Base-by-base conservation (phyloP, 495 filamentous ascomycete species). In the Hyaloscypha hepaticicola region DNA sequence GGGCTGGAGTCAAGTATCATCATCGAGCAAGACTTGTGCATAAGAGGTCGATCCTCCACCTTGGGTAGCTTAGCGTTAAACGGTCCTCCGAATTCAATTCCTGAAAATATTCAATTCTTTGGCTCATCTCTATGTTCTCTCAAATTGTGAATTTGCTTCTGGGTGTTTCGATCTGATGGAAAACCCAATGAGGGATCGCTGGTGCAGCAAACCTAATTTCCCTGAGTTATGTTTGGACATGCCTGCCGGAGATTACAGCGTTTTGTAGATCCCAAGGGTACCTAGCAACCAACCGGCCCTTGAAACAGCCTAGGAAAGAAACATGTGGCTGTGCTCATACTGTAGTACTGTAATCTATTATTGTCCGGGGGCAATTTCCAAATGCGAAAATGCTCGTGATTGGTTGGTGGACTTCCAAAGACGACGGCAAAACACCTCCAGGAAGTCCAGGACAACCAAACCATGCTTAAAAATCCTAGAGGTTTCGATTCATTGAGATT, bases 51-150 rank as follows among this genome's bases (percentile, higher is more conserved):
- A 66, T 66, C 62, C 53, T 66, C 59, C 49, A 27, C 57, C 45
- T 34, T 52, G 62, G 58, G 33, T 60, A 58, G 63, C 58, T 59
- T 65, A 66, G 63, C 63, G n/a, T 63, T 65, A 51, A 55, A 65
- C 24, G 27, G 53, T 24, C 50, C 27, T 51, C 59, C 56, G 45
- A 57, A 69, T 65, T 65, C 63, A 66, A 63, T 59, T 69, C 60
- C 48, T 56, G 51, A 61, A 26, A 64, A 60, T 52, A 66, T 53
- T 55, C 41, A 45, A 49, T 66, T 55, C 58, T 61, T 65, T 63
- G 25, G 29, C 33, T 21, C 50, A 24, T 56, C 38, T 60, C n/a
- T 27, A 21, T 6, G 9, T 22, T 45, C 33, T 45, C 19, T 3
- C 14, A 14, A 14, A 16, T 16, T 45, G 38, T 45, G 38, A 29